Percentiles rank a stretch among this genome's conserved stretches.
These are phyloP conservation scores for Penicillium sclerotiorum DNA, from an alignment of 2,329 filamentous ascomycete species.

Conservation along the genomic window DNA sequence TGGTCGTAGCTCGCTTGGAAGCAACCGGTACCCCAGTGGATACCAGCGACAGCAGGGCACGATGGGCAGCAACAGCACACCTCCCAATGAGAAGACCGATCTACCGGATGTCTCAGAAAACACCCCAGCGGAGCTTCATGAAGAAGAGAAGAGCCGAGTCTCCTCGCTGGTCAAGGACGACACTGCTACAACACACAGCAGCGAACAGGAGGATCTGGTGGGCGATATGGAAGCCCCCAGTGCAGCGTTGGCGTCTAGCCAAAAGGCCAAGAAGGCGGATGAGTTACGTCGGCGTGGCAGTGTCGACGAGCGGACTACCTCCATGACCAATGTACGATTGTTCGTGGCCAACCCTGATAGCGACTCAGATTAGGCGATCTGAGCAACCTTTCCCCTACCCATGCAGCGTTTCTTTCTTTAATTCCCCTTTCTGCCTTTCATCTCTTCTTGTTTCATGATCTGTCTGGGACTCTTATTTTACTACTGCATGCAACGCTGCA, in stretches of 20 bases:
- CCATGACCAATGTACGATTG: conserved; percentile 49
- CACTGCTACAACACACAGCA: conserved; percentile 33
- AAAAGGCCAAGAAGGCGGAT: conserved; percentile 46
- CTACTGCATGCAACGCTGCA: conserved; percentile 19
- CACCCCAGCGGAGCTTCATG: conserved; percentile 31
- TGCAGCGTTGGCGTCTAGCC: conserved; percentile 40
- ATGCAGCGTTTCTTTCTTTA: conserved; percentile 9
- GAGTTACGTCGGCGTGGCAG: conserved; percentile 51
- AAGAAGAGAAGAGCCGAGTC: conserved; percentile 29
- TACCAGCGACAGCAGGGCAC: conserved; percentile 48
- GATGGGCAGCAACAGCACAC: conserved; percentile 56
- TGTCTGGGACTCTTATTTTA: conserved; percentile 9
- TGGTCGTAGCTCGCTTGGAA: conserved; percentile 60
- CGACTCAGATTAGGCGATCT: conserved; percentile 28
- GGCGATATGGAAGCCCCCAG: conserved; percentile 53
- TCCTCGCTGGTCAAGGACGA: conserved; percentile 32
- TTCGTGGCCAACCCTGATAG: conserved; percentile 54
- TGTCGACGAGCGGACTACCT: conserved; percentile 52
- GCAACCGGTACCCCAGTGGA: conserved; percentile 49
- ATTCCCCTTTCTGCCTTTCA: conserved; percentile 7
- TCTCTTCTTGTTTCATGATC: conserved; percentile 20
- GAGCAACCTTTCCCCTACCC: not conserved
- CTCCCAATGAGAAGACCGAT: conserved; percentile 49
- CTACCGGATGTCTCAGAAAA: conserved; percentile 48
- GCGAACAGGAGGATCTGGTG: conserved; percentile 53